Evolutionary conservation across 2,329 filamentous ascomycete genomes (phyloP), one percentile per base, ranked within the genome.

Genomic region (Clarireedia paspali): DNA sequence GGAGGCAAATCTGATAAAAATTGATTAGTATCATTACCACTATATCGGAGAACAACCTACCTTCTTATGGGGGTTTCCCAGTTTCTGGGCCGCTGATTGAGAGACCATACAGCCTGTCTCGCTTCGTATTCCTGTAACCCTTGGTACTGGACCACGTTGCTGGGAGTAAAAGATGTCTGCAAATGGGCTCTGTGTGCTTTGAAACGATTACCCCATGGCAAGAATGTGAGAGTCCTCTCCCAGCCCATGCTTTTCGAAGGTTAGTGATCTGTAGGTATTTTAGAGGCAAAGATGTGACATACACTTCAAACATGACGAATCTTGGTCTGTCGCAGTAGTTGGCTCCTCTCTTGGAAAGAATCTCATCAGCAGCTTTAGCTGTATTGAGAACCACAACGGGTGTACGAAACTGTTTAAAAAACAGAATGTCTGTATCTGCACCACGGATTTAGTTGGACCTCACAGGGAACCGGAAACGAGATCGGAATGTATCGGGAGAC

Each of bases 321-420:
- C 72, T 70, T 7, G 75, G 75, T 2, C 75, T 62, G 59, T 75
- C 73, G 34, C 67, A 68, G 59, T 75, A 77, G 57, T 75, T 77
- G 57, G 68, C 68, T 1, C 75, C 75, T 17, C 72, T 65, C 53
- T 72, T 74, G 55, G 76, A 74, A 5, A 78, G 67, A 4, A 78
- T 65, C n/a, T 77, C 74, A 5, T 66, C 60, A 23, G 75, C 74
- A 3, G 72, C 69, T 47, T 71, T 65, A 5, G 71, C 67, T 46
- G 71, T 75, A 64, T 77, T 76, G 30, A 78, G 66, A 2, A 77
- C 71, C 34, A 78, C 67, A 54, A 76, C 64, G 5, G 68, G 56
- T 59, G 70, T 69, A 61, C 59, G 53, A 9, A 63, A 55, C 9
- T 60, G 46, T n/a, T 61, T 60, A 36, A 64, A 59, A 26, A 60